Base-by-base conservation (phyloP, 768 basidiomycete genomes). In the Sporobolomyces pararoseus region DNA sequence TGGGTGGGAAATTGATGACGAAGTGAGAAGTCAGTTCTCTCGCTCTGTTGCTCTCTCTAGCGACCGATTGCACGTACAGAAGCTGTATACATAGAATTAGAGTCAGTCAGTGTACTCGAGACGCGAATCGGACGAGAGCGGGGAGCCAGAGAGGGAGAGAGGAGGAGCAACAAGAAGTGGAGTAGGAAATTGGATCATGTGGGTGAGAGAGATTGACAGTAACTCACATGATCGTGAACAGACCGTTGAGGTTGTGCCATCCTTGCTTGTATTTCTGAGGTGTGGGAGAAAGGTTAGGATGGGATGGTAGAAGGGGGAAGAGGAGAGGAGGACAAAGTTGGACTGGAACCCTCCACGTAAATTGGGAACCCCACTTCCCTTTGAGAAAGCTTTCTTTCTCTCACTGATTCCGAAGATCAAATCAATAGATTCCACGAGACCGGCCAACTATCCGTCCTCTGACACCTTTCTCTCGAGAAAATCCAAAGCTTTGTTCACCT, bases 181-280 rank as follows among this genome's bases (percentile, higher is more conserved):
- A 39, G 25, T 10, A 4, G 25, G 58, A 31, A 42, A 29, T 34
- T 35, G n/a, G 31, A 19, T 5, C 9, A 31, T 14, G 27, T 23
- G n/a, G 58, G 31, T 10, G 42, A 31, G 21, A n/a, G 42, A 59
- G 29, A 46, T 7, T 34, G 19, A 27, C 5, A 27, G 17, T 16
- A 21, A 49, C 68, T 32, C 23, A 60, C 68, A 51, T 69, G 68
- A 37, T 69, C 68, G 55, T 69, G 68, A 1, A 69, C 68, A 46
- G 49, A 64, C n/a, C 68, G 54, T 32, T 64, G 58, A n/a, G 55
- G 55, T 59, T 68, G 67, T 0, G 61, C 31, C 60, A 63, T 63
- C 35, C 32, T 35, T 27, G 34, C 14, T 23, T 47, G 19, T 7
- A 42, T 44, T 37, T 46, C 17, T 4, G n/a, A 13, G 58, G 60